phyloP scores from a whole-genome alignment of 768 basidiomycete genomes.

The Lentinus brumalis region DNA sequence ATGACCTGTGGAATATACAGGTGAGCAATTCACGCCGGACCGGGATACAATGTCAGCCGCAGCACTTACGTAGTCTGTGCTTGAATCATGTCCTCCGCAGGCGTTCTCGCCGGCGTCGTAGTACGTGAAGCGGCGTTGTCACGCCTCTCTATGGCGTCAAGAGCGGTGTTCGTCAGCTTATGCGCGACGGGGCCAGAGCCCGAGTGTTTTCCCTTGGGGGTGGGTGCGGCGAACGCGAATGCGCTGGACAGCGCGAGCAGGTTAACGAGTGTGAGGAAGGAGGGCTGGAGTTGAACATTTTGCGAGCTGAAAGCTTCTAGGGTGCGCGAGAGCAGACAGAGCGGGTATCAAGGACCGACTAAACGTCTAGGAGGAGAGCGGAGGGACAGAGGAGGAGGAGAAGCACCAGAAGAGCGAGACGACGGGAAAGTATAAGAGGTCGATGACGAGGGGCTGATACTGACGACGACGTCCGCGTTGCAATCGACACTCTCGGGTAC shows the following conservation, averaged over 20 bases:
- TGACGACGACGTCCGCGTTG: neutral
- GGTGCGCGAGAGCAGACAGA: neutral
- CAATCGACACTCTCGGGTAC: too few species aligned
- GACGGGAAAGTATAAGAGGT: neutral
- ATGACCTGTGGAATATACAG: slow-evolving; percentile 47
- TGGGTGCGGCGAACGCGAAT: slow-evolving; percentile 6
- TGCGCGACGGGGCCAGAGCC: neutral
- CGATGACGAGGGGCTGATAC: neutral
- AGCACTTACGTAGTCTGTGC: slow-evolving; percentile 23
- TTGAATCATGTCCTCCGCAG: slow-evolving; percentile 21
- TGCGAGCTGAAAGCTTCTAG: neutral
- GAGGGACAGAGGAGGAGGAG: neutral
- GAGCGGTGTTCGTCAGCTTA: neutral
- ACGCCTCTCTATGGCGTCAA: slow-evolving; percentile 4
- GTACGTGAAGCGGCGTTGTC: slow-evolving; percentile 22
- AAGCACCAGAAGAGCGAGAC: neutral
- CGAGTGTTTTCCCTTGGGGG: neutral
- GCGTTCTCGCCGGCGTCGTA: slow-evolving; percentile 29
- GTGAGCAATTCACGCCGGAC: neutral
- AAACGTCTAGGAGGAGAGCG: neutral
- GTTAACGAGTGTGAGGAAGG: slow-evolving; percentile 14
- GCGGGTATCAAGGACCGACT: neutral
- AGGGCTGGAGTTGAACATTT: slow-evolving; percentile 18
- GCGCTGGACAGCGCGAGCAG: neutral
- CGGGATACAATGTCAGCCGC: neutral